phyloP scores from a whole-genome alignment of 192 early-diverging fungal species.

The Backusella mclennaniae region DNA sequence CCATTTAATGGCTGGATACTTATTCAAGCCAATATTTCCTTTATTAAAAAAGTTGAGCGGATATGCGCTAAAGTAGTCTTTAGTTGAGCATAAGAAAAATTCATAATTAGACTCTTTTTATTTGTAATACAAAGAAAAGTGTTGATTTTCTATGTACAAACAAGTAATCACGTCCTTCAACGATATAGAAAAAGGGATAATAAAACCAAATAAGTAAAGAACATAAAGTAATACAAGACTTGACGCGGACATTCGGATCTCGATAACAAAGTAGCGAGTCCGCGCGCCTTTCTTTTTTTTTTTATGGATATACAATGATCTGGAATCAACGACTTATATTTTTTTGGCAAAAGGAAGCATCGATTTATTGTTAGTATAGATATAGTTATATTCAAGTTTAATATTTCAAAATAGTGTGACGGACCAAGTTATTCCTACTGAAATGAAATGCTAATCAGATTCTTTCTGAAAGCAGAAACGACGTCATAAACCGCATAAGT shows the following conservation, averaged over 20 bases:
- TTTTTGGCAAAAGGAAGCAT: too few species aligned
- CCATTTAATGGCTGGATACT: too few species aligned
- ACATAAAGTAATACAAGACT: not conserved
- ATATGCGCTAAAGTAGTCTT: too few species aligned
- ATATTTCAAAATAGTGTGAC: not conserved
- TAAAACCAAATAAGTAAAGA: not conserved
- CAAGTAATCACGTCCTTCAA: too few species aligned
- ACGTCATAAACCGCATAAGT: not conserved
- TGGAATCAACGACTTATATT: too few species aligned
- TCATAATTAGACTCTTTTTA: too few species aligned
- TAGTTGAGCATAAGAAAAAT: too few species aligned
- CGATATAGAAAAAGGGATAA: too few species aligned
- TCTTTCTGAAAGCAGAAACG: not conserved
- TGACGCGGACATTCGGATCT: not conserved
- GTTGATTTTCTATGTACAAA: too few species aligned
- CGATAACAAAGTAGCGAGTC: not conserved
- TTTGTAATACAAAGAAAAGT: too few species aligned
- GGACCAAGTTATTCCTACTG: not conserved
- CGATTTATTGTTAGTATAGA: not conserved
- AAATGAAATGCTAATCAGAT: not conserved
- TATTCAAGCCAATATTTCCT: too few species aligned
- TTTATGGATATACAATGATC: not conserved
- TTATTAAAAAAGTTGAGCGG: too few species aligned
- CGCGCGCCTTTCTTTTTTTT: not conserved
- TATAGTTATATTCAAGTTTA: not conserved